These are phyloP conservation scores for Aspergillus glaucus DNA, from an alignment of 2,329 filamentous ascomycete genomes.

Conservation along the genomic window DNA sequence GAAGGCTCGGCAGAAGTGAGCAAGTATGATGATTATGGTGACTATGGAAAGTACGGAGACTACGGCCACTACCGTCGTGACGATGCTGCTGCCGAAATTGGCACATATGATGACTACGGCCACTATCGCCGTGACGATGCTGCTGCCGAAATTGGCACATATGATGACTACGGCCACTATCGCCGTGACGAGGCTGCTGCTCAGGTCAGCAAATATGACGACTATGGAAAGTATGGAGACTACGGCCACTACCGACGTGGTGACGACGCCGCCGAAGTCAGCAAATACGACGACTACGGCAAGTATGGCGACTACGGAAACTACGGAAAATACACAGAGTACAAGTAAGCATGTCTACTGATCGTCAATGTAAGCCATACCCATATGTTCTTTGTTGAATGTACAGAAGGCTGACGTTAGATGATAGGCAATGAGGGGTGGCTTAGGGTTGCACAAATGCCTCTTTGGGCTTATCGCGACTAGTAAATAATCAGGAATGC, in stretches of 20 bases:
- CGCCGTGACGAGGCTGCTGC: background rate
- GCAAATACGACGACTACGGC: background rate
- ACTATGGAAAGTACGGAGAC: slow-evolving; percentile 11
- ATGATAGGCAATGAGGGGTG: too few relatives aligned
- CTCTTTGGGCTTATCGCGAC: too few relatives aligned
- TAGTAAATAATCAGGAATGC: too few relatives aligned
- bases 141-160: background rate
- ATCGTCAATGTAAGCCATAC: too few relatives aligned
- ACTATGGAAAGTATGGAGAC: slow-evolving; percentile 7
- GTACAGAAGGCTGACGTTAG: too few relatives aligned
- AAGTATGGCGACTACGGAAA: slow-evolving; percentile 13
- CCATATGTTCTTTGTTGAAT: too few relatives aligned
- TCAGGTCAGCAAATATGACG: background rate
- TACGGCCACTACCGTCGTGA: slow-evolving; percentile 9
- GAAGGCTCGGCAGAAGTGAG: background rate
- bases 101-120: slow-evolving; percentile 1
- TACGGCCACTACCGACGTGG: slow-evolving; percentile 3
- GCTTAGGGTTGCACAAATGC: too few relatives aligned
- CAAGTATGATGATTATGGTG: slow-evolving; percentile 4
- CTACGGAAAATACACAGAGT: slow-evolving; percentile 9
- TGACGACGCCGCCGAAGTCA: background rate
- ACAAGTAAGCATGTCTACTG: background rate
- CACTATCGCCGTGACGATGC: background rate
- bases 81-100: background rate
- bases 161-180: slow-evolving; percentile 1